phyloP scores from a whole-genome alignment of 1,284 basidiomycete species.

The Hypsizygus ulmarius region DNA sequence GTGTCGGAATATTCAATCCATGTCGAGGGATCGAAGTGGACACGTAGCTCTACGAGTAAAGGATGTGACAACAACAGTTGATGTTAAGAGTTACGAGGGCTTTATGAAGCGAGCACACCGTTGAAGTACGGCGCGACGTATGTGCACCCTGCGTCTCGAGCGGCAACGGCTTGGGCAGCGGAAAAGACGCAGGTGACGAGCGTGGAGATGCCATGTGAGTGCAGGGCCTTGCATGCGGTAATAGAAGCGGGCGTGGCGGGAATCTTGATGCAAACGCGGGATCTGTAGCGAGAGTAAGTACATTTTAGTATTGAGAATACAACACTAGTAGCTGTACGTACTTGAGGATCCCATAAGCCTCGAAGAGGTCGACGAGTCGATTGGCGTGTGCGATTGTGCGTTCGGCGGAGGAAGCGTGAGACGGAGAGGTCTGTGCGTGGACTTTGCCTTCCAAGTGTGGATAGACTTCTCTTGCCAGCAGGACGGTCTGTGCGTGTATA shows the following conservation, averaged over 20 bases:
- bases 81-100: too few species aligned
- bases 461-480: constrained; percentile 43
- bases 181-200: constrained; percentile 49
- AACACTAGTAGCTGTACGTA: constrained; percentile 18
- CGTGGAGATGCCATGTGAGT: constrained; percentile 40
- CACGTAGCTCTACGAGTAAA: constrained; percentile 36
- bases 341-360: constrained; percentile 43
- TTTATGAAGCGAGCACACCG: constrained; percentile 27
- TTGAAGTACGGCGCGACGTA: constrained; percentile 53
- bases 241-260: constrained; percentile 46
- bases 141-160: constrained; percentile 44
- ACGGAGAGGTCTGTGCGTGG: constrained; percentile 45
- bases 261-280: constrained; percentile 51
- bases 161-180: constrained; percentile 45
- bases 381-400: constrained; percentile 45
- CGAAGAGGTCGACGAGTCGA: constrained; percentile 42
- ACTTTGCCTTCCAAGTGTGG: constrained; percentile 46
- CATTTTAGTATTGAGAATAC: neutral
- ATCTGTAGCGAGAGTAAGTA: constrained; percentile 23
- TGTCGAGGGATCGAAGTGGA: constrained; percentile 41
- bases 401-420: constrained; percentile 40
- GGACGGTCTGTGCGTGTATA: constrained; percentile 36
- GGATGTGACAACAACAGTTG: too few species aligned
- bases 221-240: constrained; percentile 38
- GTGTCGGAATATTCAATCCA: constrained; percentile 44